Conservation (phyloP, 441 rosid species). For the Raphanus hybrid region DNA sequence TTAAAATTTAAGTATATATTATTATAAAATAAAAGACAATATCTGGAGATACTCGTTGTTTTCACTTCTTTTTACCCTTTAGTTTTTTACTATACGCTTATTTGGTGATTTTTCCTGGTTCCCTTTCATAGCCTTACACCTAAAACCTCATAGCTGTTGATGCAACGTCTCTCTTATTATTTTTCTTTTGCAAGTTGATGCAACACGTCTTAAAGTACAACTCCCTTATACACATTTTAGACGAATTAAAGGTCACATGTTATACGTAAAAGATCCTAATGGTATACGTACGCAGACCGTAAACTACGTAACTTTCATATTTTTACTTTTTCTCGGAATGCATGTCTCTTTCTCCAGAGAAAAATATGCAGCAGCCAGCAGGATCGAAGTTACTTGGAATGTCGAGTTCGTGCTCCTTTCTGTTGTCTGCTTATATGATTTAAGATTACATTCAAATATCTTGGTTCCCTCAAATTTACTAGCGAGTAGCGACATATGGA, state of each 20-base stretch:
- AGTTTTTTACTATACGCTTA: conserved; percentile 30
- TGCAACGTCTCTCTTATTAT: conserved; percentile 34
- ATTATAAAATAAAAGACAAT: too few relatives aligned
- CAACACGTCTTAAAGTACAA: conserved; percentile 24
- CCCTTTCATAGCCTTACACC: conserved; percentile 44
- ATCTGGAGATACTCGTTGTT: background rate
- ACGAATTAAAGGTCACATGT: background rate
- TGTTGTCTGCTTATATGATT: background rate
- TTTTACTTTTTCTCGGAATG: conserved; percentile 1
- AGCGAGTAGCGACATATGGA: background rate
- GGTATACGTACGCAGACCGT: background rate
- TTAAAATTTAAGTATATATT: too few relatives aligned
- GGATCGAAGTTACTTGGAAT: conserved; percentile 8
- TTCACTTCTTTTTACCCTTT: conserved; percentile 27
- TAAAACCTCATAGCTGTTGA: conserved; percentile 40
- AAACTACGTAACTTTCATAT: background rate
- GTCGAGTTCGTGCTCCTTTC: conserved; percentile 9
- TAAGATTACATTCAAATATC: conserved; percentile 4
- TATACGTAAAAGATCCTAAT: background rate
- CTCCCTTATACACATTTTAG: background rate
- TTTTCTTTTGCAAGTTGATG: conserved; percentile 15
- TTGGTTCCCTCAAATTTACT: background rate
- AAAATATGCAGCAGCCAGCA: conserved; percentile 14
- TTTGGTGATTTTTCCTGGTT: conserved; percentile 22
- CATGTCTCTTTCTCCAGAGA: background rate